Evolutionary conservation across 768 basidiomycete genomes (phyloP).

Genomic region (Auriscalpium vulgare): DNA sequence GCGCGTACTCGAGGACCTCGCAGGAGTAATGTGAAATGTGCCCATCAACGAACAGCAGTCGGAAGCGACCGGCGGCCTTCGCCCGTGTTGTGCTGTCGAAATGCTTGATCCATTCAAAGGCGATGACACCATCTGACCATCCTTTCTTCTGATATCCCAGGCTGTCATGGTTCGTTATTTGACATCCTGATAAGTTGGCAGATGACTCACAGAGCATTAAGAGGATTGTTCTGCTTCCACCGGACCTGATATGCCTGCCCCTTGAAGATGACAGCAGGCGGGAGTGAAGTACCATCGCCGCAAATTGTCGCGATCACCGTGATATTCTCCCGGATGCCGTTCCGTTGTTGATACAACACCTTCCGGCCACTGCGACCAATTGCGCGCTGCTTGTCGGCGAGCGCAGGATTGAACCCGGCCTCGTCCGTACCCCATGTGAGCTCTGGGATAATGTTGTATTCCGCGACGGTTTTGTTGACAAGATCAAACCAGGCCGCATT

Average conservation of each 20-base stretch:
- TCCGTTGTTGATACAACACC: conserved; percentile 26
- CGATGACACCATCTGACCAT: conserved; percentile 31
- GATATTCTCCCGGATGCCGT: conserved; percentile 29
- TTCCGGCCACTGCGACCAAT: conserved; percentile 17
- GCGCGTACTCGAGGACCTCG: conserved; percentile 31
- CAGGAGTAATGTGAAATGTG: conserved; percentile 36
- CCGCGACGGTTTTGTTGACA: conserved; percentile 14
- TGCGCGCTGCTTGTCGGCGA: conserved; percentile 22
- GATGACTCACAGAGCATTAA: conserved; percentile 29
- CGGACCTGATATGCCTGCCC: conserved; percentile 27
- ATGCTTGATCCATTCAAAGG: conserved; percentile 29
- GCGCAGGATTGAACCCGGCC: conserved; percentile 22
- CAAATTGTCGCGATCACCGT: conserved; percentile 36
- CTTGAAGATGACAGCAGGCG: conserved; percentile 34
- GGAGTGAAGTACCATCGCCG: conserved; percentile 29
- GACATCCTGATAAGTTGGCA: neutral
- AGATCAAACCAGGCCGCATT: conserved; percentile 29
- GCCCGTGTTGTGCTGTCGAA: conserved; percentile 31
- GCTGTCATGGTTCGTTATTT: conserved; percentile 7
- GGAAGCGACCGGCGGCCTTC: conserved; percentile 23
- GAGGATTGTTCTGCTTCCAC: conserved; percentile 35
- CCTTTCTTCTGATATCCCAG: conserved; percentile 22
- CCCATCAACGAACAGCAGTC: conserved; percentile 36
- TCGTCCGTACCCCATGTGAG: conserved; percentile 29
- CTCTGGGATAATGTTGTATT: conserved; percentile 17